Evolutionary conservation across 805 yeast genomes (phyloP).

Genomic region (Lipomyces kockii): DNA sequence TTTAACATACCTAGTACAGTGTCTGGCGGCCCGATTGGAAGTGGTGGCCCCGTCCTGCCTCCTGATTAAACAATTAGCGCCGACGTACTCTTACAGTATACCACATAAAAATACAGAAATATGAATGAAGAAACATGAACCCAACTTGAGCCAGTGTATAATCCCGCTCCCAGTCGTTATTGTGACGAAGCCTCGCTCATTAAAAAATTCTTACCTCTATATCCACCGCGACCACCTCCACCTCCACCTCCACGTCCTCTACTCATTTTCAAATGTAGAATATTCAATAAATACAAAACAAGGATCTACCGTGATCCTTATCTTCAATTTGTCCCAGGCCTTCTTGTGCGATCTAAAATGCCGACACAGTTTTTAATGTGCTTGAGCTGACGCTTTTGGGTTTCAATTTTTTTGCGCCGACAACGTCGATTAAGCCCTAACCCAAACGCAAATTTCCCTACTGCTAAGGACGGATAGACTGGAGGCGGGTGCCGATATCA

Average conservation of each 20-base stretch:
- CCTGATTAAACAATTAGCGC: slow-evolving; percentile 44
- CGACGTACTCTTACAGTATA: neutral
- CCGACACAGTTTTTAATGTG: neutral
- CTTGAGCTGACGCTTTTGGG: neutral
- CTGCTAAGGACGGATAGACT: too few relatives aligned
- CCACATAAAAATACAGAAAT: neutral
- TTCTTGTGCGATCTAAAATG: neutral
- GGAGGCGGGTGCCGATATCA: neutral
- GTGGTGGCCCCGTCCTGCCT: slow-evolving; percentile 71
- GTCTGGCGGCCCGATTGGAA: slow-evolving; percentile 96
- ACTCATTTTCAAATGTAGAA: slow-evolving; percentile 53
- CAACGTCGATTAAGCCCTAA: too few relatives aligned
- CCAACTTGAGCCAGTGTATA: neutral
- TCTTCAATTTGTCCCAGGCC: neutral
- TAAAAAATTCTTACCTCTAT: slow-evolving; percentile 23
- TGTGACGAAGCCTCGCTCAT: neutral
- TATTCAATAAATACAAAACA: neutral
- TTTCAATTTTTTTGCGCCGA: neutral
- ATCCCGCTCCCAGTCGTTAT: neutral
- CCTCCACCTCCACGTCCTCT: slow-evolving; percentile 71
- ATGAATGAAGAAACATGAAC: neutral
- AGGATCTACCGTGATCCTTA: neutral
- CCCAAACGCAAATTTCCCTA: too few relatives aligned
- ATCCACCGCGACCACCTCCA: slow-evolving; percentile 59
- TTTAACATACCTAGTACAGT: slow-evolving; percentile 54